phyloP scores from a whole-genome alignment of 1,284 basidiomycete species.

The Puccinia horiana region DNA sequence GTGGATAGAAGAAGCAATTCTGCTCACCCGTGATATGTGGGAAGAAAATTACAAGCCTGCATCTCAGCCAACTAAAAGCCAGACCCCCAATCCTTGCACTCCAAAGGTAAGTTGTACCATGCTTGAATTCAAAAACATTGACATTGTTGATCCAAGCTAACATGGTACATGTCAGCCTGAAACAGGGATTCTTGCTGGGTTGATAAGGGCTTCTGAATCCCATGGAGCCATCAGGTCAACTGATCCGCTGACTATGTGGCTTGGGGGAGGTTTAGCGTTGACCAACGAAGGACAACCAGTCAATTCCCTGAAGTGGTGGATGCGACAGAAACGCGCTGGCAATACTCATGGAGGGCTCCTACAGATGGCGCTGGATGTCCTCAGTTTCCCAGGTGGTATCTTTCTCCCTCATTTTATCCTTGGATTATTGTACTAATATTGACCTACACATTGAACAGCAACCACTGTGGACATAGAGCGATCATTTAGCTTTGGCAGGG shows the following conservation, averaged over 20 bases:
- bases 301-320: background rate
- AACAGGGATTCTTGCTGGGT: background rate
- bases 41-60: background rate
- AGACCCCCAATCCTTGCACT: background rate
- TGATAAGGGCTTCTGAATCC: background rate
- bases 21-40: background rate
- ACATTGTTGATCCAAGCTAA: background rate
- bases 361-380: background rate
- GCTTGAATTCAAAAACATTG: background rate
- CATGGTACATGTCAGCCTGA: background rate
- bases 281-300: background rate
- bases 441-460: background rate
- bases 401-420: background rate
- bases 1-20: background rate
- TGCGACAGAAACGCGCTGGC: background rate
- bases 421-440: background rate
- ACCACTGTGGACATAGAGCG: background rate
- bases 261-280: background rate
- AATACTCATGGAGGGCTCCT: conserved; percentile 4
- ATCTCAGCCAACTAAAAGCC: background rate
- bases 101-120: conserved; percentile 16
- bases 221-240: background rate
- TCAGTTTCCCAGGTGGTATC: conserved; percentile 4
- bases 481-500: conserved; percentile 2
- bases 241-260: background rate